Conservation (phyloP, 2,329 filamentous ascomycete genomes). For the Bipolaris victoriae region DNA sequence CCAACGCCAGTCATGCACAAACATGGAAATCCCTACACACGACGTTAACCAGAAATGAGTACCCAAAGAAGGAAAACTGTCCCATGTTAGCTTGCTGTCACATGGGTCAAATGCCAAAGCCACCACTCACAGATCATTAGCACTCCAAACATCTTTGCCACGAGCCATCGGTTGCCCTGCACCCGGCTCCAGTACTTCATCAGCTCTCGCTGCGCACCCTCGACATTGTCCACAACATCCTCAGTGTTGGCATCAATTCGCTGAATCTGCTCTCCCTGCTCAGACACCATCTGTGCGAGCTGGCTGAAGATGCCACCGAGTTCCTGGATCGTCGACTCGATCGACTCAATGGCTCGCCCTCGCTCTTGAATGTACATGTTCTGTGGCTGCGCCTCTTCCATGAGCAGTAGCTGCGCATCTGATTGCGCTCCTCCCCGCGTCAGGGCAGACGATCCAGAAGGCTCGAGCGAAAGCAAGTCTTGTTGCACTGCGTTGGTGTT, state of each 20-base stretch:
- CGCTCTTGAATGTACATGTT: conserved; percentile 93
- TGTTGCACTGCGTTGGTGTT: conserved; percentile 54
- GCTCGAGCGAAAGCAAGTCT: conserved; percentile 84
- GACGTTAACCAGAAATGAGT: conserved; percentile 62
- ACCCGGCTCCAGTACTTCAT: conserved; percentile 97
- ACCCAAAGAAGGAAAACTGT: conserved; percentile 66
- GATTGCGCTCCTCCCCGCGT: conserved; percentile 62
- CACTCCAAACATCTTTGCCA: conserved; percentile 84
- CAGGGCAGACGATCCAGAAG: conserved; percentile 57
- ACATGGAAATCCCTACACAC: background rate
- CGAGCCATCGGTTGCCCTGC: conserved; percentile 92
- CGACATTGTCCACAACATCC: conserved; percentile 97
- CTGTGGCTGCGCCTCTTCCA: conserved; percentile 87
- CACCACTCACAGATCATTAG: conserved; percentile 79
- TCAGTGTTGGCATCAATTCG: conserved; percentile 97
- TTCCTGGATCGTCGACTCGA: conserved; percentile 93
- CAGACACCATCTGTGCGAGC: conserved; percentile 92
- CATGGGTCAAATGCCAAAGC: conserved; percentile 8
- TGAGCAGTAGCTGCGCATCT: conserved; percentile 81
- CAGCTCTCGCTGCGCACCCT: conserved; percentile 91
- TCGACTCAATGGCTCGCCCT: conserved; percentile 94
- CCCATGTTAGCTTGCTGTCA: conserved; percentile 20
- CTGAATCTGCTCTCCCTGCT: conserved; percentile 98
- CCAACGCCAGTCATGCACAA: conserved; percentile 28
- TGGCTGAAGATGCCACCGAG: conserved; percentile 93